These are phyloP conservation scores for Peronospora farinosa DNA, from an alignment of 352 stramenopile genomes.

Conservation along the genomic window DNA sequence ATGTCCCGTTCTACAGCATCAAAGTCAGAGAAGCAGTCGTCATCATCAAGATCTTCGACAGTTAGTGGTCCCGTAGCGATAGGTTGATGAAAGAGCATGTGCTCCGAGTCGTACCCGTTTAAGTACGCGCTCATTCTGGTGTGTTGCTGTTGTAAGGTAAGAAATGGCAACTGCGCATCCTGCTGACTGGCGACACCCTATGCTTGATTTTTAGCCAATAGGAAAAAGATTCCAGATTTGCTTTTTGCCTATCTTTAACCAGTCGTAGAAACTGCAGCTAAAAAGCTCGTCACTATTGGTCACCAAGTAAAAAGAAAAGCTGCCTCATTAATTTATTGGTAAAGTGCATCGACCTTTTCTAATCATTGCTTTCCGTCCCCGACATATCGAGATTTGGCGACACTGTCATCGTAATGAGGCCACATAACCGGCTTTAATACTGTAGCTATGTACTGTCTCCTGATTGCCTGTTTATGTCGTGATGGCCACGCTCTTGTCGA, in stretches of 20 bases:
- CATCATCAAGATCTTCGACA: slow-evolving; percentile 15
- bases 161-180: slow-evolving; percentile 4
- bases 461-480: no score
- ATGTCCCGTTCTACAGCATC: slow-evolving; percentile 63
- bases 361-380: no score
- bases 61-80: slow-evolving; percentile 11
- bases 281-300: no score
- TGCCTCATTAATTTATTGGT: no score
- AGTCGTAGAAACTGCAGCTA: not conserved
- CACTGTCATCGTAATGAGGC: no score
- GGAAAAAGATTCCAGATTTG: not conserved
- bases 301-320: no score
- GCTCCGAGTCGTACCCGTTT: slow-evolving; percentile 11
- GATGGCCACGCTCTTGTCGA: no score
- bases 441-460: no score
- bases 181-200: slow-evolving; percentile 19
- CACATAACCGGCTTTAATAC: no score
- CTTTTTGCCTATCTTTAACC: slow-evolving; percentile 6
- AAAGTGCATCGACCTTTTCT: no score
- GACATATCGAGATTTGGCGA: no score
- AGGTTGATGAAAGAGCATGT: slow-evolving; percentile 12
- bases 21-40: slow-evolving; percentile 48
- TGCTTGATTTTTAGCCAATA: slow-evolving; percentile 10
- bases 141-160: not conserved
- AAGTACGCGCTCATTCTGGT: slow-evolving; percentile 25